Conservation (phyloP, 768 basidiomycete species). For the Tricholoma bakamatsutake region DNA sequence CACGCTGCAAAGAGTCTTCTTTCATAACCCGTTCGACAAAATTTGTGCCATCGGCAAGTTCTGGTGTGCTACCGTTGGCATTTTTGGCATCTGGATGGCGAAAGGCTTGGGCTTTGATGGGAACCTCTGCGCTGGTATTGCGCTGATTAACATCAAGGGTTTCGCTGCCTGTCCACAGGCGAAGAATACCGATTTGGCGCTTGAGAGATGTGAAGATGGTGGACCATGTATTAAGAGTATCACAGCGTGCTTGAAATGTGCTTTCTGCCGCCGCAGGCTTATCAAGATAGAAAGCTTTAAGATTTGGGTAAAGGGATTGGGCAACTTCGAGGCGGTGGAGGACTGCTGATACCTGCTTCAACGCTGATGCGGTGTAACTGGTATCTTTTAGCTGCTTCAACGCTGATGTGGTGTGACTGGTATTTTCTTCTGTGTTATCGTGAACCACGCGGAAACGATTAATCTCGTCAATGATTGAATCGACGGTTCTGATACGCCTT, state of each 20-base stretch:
- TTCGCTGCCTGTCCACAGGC: slow-evolving; percentile 92
- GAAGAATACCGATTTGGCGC: slow-evolving; percentile 72
- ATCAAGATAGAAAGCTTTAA: slow-evolving; percentile 75
- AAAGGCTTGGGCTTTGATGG: slow-evolving; percentile 29
- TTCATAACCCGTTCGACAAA: slow-evolving; percentile 94
- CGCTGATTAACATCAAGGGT: slow-evolving; percentile 85
- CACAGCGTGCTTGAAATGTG: slow-evolving; percentile 74
- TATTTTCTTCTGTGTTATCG: slow-evolving; percentile 27
- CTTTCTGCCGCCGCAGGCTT: slow-evolving; percentile 62
- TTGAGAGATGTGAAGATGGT: slow-evolving; percentile 84
- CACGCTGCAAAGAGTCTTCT: slow-evolving; percentile 92
- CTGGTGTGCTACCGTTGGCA: slow-evolving; percentile 28
- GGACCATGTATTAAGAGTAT: slow-evolving; percentile 89
- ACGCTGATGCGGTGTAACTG: slow-evolving; percentile 36
- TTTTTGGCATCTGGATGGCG: slow-evolving; percentile 16
- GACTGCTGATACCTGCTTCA: slow-evolving; percentile 58
- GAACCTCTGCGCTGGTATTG: slow-evolving; percentile 57
- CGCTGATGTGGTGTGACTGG: slow-evolving; percentile 36
- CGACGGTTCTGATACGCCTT: slow-evolving; percentile 72
- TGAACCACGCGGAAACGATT: slow-evolving; percentile 60
- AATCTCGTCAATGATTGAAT: slow-evolving; percentile 80
- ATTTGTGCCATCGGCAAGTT: slow-evolving; percentile 63
- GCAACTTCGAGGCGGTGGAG: slow-evolving; percentile 76
- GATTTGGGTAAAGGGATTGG: slow-evolving; percentile 81
- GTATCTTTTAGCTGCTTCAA: slow-evolving; percentile 51